Percentiles rank a stretch among this genome's conserved stretches.
Conservation (phyloP, 345 rosid species). For the Adansonia digitata region DNA sequence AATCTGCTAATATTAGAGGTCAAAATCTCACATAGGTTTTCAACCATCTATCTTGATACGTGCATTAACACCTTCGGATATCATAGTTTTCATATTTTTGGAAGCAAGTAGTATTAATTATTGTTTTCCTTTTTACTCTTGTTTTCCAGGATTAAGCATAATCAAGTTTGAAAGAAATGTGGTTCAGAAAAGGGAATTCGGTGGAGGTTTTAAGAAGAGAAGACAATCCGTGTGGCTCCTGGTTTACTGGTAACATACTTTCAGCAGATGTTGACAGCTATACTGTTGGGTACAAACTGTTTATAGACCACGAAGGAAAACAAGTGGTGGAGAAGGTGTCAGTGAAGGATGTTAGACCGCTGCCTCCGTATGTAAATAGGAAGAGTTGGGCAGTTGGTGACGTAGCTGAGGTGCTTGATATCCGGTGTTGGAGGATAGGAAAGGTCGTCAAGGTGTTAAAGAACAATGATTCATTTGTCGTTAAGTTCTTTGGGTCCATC, state of each 20-base stretch:
- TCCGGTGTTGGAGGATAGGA: constrained; percentile 34
- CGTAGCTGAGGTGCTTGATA: constrained; percentile 36
- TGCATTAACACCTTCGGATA: not conserved
- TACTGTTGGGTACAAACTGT: constrained; percentile 23
- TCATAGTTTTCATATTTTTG: not conserved
- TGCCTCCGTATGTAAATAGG: constrained; percentile 21
- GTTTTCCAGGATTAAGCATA: constrained; percentile 11
- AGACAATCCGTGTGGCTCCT: constrained; percentile 27
- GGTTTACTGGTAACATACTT: constrained; percentile 38
- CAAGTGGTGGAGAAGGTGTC: constrained; percentile 22
- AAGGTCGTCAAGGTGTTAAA: constrained; percentile 28
- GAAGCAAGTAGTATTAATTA: not conserved
- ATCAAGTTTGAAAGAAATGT: constrained; percentile 19
- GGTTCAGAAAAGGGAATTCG: constrained; percentile 23
- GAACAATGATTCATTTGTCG: constrained; percentile 21
- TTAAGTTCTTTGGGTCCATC: constrained; percentile 34
- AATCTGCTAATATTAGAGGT: not conserved
- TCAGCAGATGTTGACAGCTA: constrained; percentile 21
- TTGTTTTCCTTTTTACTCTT: not conserved
- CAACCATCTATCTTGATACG: not conserved
- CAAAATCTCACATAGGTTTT: not conserved
- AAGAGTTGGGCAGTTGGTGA: constrained; percentile 37
- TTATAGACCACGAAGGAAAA: constrained; percentile 16
- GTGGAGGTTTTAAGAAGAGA: constrained; percentile 37
- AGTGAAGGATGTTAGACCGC: constrained; percentile 28